Conservation (phyloP, 129 eudicot species). For the Flaveria brownii region DNA sequence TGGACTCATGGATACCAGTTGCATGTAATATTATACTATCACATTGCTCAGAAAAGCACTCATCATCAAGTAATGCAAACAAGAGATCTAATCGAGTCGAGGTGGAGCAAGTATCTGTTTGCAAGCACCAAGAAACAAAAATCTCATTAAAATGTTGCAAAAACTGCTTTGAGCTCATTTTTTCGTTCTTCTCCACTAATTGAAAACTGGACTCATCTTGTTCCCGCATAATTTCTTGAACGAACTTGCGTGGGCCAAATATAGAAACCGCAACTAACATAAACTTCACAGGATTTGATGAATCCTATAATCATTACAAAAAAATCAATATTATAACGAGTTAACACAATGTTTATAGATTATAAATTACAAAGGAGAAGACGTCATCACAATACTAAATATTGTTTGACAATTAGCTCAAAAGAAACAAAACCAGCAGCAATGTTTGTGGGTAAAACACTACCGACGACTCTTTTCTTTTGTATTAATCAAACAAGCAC, state of each 20-base stretch:
- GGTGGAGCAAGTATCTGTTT: conserved; percentile 45
- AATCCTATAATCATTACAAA: conserved; percentile 55
- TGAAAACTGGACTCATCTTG: conserved; percentile 16
- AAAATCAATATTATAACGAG: conserved; percentile 11
- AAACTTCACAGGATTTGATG: conserved; percentile 53
- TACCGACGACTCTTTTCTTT: too few relatives aligned
- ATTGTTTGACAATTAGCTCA: too few relatives aligned
- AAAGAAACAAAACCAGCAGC: too few relatives aligned
- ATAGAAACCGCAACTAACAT: conserved; percentile 51
- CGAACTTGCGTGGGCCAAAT: conserved; percentile 67
- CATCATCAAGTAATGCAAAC: conserved; percentile 69
- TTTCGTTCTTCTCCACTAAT: conserved; percentile 25
- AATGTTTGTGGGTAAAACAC: too few relatives aligned
- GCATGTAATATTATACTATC: conserved; percentile 59
- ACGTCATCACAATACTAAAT: not conserved
- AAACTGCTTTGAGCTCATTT: conserved; percentile 47
- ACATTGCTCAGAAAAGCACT: conserved; percentile 75
- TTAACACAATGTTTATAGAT: not conserved
- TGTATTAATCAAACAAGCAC: too few relatives aligned
- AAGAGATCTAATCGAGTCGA: conserved; percentile 72
- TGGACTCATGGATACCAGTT: conserved; percentile 35
- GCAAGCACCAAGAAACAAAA: conserved; percentile 77
- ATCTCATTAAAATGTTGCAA: conserved; percentile 54
- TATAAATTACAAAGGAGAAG: not conserved
- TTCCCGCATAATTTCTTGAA: conserved; percentile 45